A percentile compares a stretch with the other conserved stretches of the same genome.
Evolutionary conservation across 2,329 filamentous ascomycete genomes (phyloP).

Genomic region (Ilyonectria robusta): DNA sequence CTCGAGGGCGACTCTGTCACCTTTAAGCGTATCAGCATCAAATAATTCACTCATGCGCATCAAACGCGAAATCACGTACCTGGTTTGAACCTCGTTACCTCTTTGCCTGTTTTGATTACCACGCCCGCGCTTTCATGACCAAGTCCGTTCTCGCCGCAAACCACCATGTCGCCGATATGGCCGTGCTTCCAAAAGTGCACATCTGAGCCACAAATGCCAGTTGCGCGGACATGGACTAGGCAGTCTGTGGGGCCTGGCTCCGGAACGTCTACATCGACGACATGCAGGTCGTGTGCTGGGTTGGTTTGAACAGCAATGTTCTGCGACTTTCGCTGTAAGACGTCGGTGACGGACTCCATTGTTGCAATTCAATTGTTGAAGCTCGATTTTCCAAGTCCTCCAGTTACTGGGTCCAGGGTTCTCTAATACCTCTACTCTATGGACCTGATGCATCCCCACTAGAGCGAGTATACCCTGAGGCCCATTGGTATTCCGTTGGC

Average conservation of each 20-base stretch:
- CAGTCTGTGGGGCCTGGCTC: slow-evolving; percentile 47
- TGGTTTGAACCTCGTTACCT: slow-evolving; percentile 23
- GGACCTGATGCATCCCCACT: not conserved
- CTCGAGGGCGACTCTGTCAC: slow-evolving; percentile 45
- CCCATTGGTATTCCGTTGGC: not conserved
- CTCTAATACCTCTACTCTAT: slow-evolving; percentile 5
- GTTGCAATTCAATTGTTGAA: not conserved
- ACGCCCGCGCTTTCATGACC: slow-evolving; percentile 34
- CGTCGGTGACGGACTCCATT: slow-evolving; percentile 3
- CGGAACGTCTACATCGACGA: slow-evolving; percentile 68
- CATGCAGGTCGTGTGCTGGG: slow-evolving; percentile 76
- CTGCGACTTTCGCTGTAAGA: slow-evolving; percentile 29
- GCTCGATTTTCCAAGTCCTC: not conserved
- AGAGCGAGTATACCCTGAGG: not conserved
- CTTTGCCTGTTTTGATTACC: slow-evolving; percentile 23
- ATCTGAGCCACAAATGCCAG: slow-evolving; percentile 74
- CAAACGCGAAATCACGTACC: not conserved
- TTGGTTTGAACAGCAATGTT: slow-evolving; percentile 82
- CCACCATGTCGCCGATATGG: slow-evolving; percentile 50
- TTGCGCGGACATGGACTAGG: slow-evolving; percentile 75
- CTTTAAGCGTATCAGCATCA: slow-evolving; percentile 3
- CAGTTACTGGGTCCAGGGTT: not conserved
- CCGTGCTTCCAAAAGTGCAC: slow-evolving; percentile 58
- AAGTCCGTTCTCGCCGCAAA: slow-evolving; percentile 37
- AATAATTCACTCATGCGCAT: not conserved